Evolutionary conservation across 2,329 filamentous ascomycete species (phyloP).

Genomic region (Penicillium vulpinum): DNA sequence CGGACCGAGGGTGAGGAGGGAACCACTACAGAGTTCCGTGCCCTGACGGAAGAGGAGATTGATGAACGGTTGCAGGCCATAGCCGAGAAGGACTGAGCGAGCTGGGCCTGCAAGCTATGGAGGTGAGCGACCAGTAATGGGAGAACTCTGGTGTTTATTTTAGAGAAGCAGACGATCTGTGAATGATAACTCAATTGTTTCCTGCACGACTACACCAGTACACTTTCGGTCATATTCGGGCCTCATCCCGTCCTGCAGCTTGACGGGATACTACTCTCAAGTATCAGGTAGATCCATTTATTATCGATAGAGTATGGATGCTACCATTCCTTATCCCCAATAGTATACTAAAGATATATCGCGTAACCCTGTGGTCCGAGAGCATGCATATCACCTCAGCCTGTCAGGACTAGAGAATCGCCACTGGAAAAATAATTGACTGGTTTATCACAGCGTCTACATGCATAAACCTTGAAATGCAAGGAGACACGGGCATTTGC

Average conservation of each 20-base stretch:
- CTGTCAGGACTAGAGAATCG: not conserved
- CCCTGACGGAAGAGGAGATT: conserved; percentile 94
- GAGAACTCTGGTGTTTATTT: conserved; percentile 4
- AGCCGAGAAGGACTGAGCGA: conserved; percentile 88
- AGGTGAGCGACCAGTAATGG: conserved; percentile 19
- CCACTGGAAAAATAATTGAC: not conserved
- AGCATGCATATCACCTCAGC: not conserved
- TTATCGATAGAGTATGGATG: not conserved
- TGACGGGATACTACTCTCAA: not conserved
- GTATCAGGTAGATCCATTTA: not conserved
- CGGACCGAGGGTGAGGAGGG: conserved; percentile 79
- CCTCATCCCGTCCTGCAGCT: not conserved
- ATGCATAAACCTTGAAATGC: not conserved
- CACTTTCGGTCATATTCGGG: conserved; percentile 15
- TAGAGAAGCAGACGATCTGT: conserved; percentile 19
- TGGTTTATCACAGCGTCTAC: conserved; percentile 8
- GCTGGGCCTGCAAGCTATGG: conserved; percentile 15
- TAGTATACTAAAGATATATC: not conserved
- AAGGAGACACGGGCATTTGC: conserved; percentile 1
- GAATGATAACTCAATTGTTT: conserved; percentile 20
- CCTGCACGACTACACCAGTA: conserved; percentile 17
- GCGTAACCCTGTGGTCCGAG: not conserved
- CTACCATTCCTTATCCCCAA: not conserved
- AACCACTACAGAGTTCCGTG: conserved; percentile 75
- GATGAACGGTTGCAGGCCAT: conserved; percentile 97